phyloP scores from a whole-genome alignment of 176 grass and related monocot genomes.

The Canna indica region DNA sequence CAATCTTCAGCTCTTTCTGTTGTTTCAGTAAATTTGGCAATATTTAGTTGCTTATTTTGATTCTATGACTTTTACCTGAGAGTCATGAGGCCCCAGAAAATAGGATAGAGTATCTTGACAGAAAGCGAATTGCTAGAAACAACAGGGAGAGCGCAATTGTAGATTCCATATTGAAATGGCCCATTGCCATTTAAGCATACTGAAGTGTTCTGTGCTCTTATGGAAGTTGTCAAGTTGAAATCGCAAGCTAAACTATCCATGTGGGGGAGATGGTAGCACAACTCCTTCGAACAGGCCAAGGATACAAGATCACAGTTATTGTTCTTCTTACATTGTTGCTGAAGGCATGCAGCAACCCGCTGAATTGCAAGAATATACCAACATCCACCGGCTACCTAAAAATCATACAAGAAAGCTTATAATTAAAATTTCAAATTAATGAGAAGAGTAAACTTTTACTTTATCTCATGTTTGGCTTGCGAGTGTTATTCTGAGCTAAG shows the following conservation, averaged over 20 bases:
- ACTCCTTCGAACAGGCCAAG: constrained; percentile 46
- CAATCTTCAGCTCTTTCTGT: constrained; percentile 9
- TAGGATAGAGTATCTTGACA: constrained; percentile 88
- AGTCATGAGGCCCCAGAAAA: constrained; percentile 98
- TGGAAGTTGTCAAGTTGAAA: constrained; percentile 26
- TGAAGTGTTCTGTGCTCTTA: constrained; percentile 38
- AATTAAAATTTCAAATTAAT: neutral
- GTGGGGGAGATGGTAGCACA: constrained; percentile 34
- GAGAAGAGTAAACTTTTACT: too few relatives aligned
- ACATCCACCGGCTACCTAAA: constrained; percentile 77
- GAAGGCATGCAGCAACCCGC: constrained; percentile 62
- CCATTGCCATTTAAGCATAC: constrained; percentile 56
- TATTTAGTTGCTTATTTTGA: neutral
- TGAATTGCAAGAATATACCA: constrained; percentile 99
- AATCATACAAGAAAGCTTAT: neutral
- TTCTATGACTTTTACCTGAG: constrained; percentile 51
- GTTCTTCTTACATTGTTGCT: constrained; percentile 47
- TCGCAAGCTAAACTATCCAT: constrained; percentile 38
- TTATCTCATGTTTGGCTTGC: too few relatives aligned
- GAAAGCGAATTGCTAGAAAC: constrained; percentile 83
- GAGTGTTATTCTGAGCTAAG: too few relatives aligned
- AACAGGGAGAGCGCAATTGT: constrained; percentile 74
- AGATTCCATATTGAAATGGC: constrained; percentile 65
- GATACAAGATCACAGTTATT: constrained; percentile 59
- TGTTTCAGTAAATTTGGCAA: neutral